These are phyloP conservation scores for Tieghemostelium lacteum DNA, from an alignment of 78 protist species.

Conservation along the genomic window DNA sequence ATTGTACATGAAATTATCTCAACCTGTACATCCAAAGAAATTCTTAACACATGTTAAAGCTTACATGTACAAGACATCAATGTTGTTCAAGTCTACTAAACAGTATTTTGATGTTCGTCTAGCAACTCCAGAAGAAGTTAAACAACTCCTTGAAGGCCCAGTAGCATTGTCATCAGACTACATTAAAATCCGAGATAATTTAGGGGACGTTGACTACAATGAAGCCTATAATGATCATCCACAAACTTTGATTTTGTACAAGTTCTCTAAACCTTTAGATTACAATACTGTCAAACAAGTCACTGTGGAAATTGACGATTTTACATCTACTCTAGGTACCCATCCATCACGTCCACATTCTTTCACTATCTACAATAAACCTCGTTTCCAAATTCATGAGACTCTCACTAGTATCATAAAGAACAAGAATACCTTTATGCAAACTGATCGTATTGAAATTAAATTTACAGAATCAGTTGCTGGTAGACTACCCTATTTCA, in stretches of 20 bases:
- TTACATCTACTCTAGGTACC: constrained; percentile 10
- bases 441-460: not conserved
- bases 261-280: not conserved
- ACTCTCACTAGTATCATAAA: not conserved
- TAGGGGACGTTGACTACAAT: not conserved
- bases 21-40: constrained; percentile 35
- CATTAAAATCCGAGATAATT: too few relatives aligned
- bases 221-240: not conserved
- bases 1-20: constrained; percentile 8
- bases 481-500: not conserved
- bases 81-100: constrained; percentile 6
- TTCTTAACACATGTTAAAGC: not conserved
- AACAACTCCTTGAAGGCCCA: not conserved
- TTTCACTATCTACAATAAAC: not conserved
- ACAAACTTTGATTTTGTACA: not conserved
- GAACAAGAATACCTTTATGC: not conserved
- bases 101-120: constrained; percentile 24
- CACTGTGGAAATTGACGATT: not conserved
- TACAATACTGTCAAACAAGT: not conserved
- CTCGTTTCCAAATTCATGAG: not conserved
- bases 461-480: not conserved
- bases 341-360: too few relatives aligned
- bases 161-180: not conserved
- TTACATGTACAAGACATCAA: not conserved
- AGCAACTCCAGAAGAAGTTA: constrained; percentile 51